phyloP scores from a whole-genome alignment of 208 protist genomes.

The Novymonas esmeraldas region DNA sequence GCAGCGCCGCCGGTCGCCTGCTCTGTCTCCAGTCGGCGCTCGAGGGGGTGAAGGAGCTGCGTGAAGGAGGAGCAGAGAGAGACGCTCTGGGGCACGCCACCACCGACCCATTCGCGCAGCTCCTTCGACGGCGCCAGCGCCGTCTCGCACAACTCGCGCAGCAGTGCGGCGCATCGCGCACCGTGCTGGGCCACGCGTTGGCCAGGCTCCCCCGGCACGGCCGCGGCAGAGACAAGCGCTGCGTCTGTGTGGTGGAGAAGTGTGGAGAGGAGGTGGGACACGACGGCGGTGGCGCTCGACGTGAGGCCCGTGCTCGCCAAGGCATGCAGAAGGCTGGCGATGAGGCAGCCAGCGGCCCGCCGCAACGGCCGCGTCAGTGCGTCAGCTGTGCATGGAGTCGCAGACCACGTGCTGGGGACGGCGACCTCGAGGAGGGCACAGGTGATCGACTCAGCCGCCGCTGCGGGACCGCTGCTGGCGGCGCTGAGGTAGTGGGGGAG shows the following conservation, averaged over 20 bases:
- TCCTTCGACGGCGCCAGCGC: constrained; percentile 3
- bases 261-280: constrained; percentile 9
- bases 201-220: background rate
- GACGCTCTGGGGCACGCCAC: constrained; percentile 5
- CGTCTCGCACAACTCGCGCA: constrained; percentile 23
- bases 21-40: background rate
- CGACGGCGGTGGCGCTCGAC: constrained; percentile 2
- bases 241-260: constrained; percentile 11
- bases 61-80: constrained; percentile 16
- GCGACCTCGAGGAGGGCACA: constrained; percentile 3
- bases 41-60: constrained; percentile 4
- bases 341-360: constrained; percentile 19
- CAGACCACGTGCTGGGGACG: background rate
- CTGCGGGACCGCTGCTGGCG: background rate
- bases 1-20: background rate
- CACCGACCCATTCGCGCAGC: constrained; percentile 25
- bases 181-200: background rate
- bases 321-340: constrained; percentile 10
- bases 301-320: constrained; percentile 2
- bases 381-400: no score
- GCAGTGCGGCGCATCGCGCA: constrained; percentile 6
- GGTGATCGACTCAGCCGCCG: constrained; percentile 3
- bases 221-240: background rate
- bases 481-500: constrained; percentile 18
- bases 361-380: constrained; percentile 7